phyloP scores from a whole-genome alignment of 352 stramenopile species.

The Aphanomyces euteiches region DNA sequence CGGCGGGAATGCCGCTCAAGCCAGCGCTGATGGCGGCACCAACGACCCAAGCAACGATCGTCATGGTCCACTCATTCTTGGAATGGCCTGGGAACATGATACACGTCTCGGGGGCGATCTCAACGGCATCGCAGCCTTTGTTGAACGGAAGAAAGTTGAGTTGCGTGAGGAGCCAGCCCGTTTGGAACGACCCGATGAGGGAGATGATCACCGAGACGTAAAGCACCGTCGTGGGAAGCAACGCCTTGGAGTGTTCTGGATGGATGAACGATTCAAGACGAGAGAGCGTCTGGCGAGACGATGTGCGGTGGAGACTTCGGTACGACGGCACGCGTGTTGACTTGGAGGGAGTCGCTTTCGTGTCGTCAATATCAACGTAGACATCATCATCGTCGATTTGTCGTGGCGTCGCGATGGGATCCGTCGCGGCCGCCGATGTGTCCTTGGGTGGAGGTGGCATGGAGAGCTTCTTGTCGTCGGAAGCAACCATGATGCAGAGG shows the following conservation, averaged over 20 bases:
- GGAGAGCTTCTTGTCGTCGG: no score
- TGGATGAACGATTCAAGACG: slow-evolving; percentile 25
- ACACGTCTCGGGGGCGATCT: slow-evolving; percentile 10
- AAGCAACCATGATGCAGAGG: no score
- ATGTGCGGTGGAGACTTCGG: not conserved
- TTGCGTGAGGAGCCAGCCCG: slow-evolving; percentile 56
- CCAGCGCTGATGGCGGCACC: slow-evolving; percentile 22
- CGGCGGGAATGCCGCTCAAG: slow-evolving; percentile 29
- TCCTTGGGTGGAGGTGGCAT: not conserved
- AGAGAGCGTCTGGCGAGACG: slow-evolving; percentile 10
- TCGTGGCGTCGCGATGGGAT: no score
- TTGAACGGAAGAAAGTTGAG: slow-evolving; percentile 62
- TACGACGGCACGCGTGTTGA: not conserved
- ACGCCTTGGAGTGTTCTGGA: slow-evolving; percentile 16
- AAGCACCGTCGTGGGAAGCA: slow-evolving; percentile 27
- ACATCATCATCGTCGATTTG: slow-evolving; percentile 15
- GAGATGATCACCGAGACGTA: slow-evolving; percentile 50
- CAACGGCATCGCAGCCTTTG: not conserved
- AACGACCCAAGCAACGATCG: slow-evolving; percentile 44
- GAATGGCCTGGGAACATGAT: slow-evolving; percentile 43
- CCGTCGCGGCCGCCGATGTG: not conserved
- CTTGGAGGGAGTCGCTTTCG: not conserved
- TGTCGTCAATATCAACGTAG: not conserved
- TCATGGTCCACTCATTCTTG: slow-evolving; percentile 40
- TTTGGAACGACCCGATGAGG: slow-evolving; percentile 51